These are phyloP conservation scores for Noccaea bulbosa DNA, from an alignment of 345 rosid species.

Conservation along the genomic window DNA sequence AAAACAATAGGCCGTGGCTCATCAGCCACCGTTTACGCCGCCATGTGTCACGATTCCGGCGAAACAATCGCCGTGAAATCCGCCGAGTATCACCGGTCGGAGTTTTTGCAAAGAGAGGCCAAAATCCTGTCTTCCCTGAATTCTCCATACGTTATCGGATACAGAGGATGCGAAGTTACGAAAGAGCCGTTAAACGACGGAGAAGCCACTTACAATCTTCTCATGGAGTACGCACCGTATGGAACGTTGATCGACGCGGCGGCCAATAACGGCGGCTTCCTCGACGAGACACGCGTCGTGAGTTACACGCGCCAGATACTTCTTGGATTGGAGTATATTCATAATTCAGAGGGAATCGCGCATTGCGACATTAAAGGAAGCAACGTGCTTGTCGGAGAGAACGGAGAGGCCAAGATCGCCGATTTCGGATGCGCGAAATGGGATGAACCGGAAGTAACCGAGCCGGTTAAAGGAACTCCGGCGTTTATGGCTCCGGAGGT, in stretches of 20 bases:
- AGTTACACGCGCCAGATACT: slow-evolving; percentile 59
- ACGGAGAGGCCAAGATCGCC: slow-evolving; percentile 62
- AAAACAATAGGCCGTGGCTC: slow-evolving; percentile 69
- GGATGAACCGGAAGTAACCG: slow-evolving; percentile 37
- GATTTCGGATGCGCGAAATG: slow-evolving; percentile 80
- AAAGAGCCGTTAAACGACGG: slow-evolving; percentile 40
- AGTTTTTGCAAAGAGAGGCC: slow-evolving; percentile 60
- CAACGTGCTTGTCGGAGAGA: slow-evolving; percentile 57
- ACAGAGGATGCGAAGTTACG: slow-evolving; percentile 61
- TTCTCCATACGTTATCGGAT: slow-evolving; percentile 59
- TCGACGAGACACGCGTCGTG: slow-evolving; percentile 49
- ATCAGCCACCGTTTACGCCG: slow-evolving; percentile 69
- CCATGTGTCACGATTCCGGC: slow-evolving; percentile 49
- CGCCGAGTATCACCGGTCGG: slow-evolving; percentile 47
- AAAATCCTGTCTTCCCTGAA: slow-evolving; percentile 51
- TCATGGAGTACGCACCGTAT: slow-evolving; percentile 67
- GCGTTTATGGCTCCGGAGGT: slow-evolving; percentile 86
- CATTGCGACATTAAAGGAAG: slow-evolving; percentile 83
- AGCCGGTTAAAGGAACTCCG: slow-evolving; percentile 60
- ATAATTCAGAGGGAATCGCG: slow-evolving; percentile 52
- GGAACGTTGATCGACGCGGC: slow-evolving; percentile 56
- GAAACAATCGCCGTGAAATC: slow-evolving; percentile 71
- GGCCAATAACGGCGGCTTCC: slow-evolving; percentile 46
- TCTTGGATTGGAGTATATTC: slow-evolving; percentile 64
- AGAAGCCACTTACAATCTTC: slow-evolving; percentile 55